Conservation (phyloP, 768 basidiomycete genomes). For the Leccinum obscurum region DNA sequence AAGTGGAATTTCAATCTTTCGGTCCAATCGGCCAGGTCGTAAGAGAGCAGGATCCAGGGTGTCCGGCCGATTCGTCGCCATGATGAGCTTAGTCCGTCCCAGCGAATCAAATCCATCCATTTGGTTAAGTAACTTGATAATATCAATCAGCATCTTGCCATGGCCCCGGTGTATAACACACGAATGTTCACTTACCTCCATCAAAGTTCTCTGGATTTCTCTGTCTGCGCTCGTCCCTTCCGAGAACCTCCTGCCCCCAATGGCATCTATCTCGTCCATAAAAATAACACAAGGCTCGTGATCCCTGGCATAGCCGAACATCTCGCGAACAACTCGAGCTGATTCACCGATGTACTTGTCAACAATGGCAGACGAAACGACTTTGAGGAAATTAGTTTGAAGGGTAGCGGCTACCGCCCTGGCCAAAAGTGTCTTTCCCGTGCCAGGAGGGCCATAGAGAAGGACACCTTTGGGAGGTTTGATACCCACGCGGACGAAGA, state of each 20-base stretch:
- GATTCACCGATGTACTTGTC: slow-evolving; percentile 99
- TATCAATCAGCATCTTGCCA: background rate
- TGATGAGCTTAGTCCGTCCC: slow-evolving; percentile 94
- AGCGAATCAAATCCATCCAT: slow-evolving; percentile 99
- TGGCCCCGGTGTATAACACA: background rate
- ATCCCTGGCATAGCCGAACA: slow-evolving; percentile 98
- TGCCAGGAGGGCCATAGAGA: slow-evolving; percentile 94
- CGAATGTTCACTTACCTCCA: slow-evolving; percentile 65
- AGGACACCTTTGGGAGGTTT: slow-evolving; percentile 95
- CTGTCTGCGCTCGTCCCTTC: slow-evolving; percentile 98
- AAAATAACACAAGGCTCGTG: slow-evolving; percentile 99
- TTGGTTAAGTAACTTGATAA: slow-evolving; percentile 85
- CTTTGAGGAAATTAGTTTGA: slow-evolving; percentile 96
- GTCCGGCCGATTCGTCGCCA: slow-evolving; percentile 99
- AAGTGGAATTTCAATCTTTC: slow-evolving; percentile 96
- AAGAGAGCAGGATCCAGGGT: slow-evolving; percentile 96
- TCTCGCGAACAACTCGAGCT: slow-evolving; percentile 93
- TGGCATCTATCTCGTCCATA: slow-evolving; percentile 99
- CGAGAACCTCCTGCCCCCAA: slow-evolving; percentile 87
- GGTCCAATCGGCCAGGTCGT: slow-evolving; percentile 92
- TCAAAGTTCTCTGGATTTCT: slow-evolving; percentile 97
- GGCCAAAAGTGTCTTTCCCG: slow-evolving; percentile 94
- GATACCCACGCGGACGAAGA: slow-evolving; percentile 95
- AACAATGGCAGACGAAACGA: slow-evolving; percentile 97
- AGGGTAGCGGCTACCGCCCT: slow-evolving; percentile 95